Base-by-base conservation (phyloP, 108 stramenopile species). In the Epithemia pelagica region DNA sequence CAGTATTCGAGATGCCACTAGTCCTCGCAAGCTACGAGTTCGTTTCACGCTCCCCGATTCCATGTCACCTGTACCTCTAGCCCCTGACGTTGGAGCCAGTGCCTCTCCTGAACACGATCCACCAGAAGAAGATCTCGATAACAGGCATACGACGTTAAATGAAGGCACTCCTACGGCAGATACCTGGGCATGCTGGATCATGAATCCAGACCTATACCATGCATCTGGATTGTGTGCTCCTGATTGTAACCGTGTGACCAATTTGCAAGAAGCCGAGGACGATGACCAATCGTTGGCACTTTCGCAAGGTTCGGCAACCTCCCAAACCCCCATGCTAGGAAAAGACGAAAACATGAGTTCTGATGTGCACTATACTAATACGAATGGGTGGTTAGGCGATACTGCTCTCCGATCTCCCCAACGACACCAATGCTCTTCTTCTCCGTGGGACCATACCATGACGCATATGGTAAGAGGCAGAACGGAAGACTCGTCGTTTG, bases 101-200 rank as follows among this genome's bases (percentile, higher is more conserved):
- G n/a, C n/a, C n/a, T n/a, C n/a, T n/a, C n/a, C n/a, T n/a, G n/a
- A n/a, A n/a, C n/a, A n/a, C n/a, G n/a, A n/a, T n/a, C n/a, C n/a
- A n/a, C n/a, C n/a, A n/a, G n/a, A n/a, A n/a, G n/a, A n/a, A n/a
- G n/a, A n/a, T n/a, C n/a, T n/a, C n/a, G n/a, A n/a, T n/a, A n/a
- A n/a, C n/a, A n/a, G n/a, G n/a, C n/a, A n/a, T n/a, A n/a, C n/a
- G n/a, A n/a, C n/a, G n/a, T n/a, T n/a, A n/a, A n/a, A n/a, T n/a
- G n/a, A n/a, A n/a, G n/a, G n/a, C n/a, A n/a, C n/a, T n/a, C 10
- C 15, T 5, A 46, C 37, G 37, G 37, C 37, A 27, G 56, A 58
- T 58, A 27, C 25, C 56, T 58, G 56, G 56, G 56, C 26, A 7
- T 58, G 15, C 26, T 58, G 56, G 56, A 58, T 58, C 22, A 58